These are phyloP conservation scores for Penicillium manginii DNA, from an alignment of 495 filamentous ascomycete genomes.

Conservation along the genomic window DNA sequence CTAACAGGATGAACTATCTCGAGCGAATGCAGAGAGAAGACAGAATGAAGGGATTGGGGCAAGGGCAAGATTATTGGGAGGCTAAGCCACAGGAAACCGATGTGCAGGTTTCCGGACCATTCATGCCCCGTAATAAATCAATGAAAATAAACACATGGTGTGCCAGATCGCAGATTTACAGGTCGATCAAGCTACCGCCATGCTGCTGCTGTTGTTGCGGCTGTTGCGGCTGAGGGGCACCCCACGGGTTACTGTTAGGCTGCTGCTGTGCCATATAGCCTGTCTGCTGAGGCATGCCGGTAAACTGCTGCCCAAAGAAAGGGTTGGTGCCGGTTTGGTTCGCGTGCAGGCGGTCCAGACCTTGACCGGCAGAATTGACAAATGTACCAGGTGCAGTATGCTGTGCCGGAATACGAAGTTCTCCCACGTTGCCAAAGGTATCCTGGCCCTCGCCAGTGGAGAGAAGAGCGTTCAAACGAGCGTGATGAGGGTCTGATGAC, in stretches of 20 bases:
- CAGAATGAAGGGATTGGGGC: background rate
- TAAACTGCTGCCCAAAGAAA: conserved; percentile 81
- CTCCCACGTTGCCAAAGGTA: conserved; percentile 94
- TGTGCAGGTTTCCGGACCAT: background rate
- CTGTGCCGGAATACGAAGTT: conserved; percentile 93
- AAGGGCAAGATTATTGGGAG: background rate
- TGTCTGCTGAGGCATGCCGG: conserved; percentile 56
- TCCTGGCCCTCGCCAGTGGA: conserved; percentile 88
- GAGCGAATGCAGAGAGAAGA: conserved; percentile 4
- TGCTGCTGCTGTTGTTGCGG: conserved; percentile 59
- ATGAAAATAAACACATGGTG: conserved; percentile 7
- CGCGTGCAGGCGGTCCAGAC: conserved; percentile 66
- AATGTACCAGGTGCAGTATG: conserved; percentile 97
- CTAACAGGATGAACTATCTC: conserved; percentile 5
- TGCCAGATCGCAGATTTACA: conserved; percentile 53
- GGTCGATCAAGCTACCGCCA: conserved; percentile 87
- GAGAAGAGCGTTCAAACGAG: conserved; percentile 89
- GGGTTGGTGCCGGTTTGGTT: conserved; percentile 90
- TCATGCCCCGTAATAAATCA: background rate
- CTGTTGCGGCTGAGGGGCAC: conserved; percentile 34
- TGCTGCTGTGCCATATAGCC: conserved; percentile 50
- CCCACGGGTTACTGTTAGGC: conserved; percentile 73
- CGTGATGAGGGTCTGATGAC: conserved; percentile 71
- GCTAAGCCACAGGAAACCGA: background rate
- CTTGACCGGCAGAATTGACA: conserved; percentile 89